phyloP scores from a whole-genome alignment of 2,329 filamentous ascomycete species.

The Talaromyces sp. region DNA sequence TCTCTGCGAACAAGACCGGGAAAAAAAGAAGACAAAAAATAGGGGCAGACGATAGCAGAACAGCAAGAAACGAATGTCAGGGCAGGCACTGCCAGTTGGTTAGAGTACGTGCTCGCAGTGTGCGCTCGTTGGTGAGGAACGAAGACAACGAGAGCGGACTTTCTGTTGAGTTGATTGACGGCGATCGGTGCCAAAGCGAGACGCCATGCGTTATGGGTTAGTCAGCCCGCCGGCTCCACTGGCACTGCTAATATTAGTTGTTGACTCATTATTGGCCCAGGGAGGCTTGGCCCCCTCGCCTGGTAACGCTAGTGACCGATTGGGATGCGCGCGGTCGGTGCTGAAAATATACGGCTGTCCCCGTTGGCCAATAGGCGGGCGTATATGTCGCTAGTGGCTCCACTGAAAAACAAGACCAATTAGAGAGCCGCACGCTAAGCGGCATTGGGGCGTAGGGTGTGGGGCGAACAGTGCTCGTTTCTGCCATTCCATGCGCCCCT shows the following conservation, averaged over 20 bases:
- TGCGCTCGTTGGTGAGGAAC: no score
- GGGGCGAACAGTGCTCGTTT: background rate
- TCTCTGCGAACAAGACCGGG: background rate
- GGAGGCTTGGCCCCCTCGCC: background rate
- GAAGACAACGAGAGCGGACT: no score
- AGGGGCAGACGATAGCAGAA: background rate
- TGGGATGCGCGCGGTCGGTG: background rate
- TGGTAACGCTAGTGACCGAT: background rate
- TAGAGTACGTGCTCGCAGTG: no score
- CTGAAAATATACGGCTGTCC: background rate
- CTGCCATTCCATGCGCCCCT: background rate
- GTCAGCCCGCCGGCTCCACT: background rate
- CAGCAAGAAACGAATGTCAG: background rate
- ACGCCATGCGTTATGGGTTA: background rate
- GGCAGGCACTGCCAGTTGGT: background rate
- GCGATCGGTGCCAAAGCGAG: background rate
- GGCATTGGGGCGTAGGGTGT: background rate
- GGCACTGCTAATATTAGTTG: no score
- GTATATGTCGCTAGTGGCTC: no score
- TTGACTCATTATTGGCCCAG: no score
- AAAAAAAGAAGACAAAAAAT: no score
- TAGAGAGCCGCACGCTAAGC: background rate
- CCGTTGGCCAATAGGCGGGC: background rate
- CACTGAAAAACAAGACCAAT: background rate
- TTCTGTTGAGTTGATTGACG: no score